These are phyloP conservation scores for Spergularia bocconei DNA, from an alignment of 148 eudicot species.

Conservation along the genomic window DNA sequence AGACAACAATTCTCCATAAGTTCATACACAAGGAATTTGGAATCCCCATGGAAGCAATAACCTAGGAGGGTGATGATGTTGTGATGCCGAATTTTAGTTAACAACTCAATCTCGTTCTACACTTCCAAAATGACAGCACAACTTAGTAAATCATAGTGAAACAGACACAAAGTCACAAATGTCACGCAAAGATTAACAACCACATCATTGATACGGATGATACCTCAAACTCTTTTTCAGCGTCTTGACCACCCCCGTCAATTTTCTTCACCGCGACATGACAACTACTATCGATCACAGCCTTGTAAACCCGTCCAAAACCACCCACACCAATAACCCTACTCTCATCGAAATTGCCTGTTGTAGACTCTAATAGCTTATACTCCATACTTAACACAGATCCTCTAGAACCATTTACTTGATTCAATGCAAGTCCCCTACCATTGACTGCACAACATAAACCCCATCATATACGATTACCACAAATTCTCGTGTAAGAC, in stretches of 20 bases:
- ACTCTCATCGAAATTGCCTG: constrained; percentile 40
- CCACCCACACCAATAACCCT: constrained; percentile 57
- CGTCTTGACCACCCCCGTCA: constrained; percentile 45
- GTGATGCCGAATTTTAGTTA: constrained; percentile 59
- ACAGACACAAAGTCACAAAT: constrained; percentile 10
- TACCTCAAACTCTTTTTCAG: constrained; percentile 59
- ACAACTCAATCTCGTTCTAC: constrained; percentile 59
- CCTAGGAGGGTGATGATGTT: constrained; percentile 57
- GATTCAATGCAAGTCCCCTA: constrained; percentile 29
- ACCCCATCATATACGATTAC: constrained; percentile 6
- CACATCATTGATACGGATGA: not conserved
- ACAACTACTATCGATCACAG: constrained; percentile 38
- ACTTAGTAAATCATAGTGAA: not conserved
- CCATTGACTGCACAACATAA: constrained; percentile 24
- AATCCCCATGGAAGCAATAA: constrained; percentile 54
- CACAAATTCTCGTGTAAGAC: not conserved
- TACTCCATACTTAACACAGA: constrained; percentile 45
- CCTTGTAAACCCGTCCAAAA: constrained; percentile 65
- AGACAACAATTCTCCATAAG: constrained; percentile 63
- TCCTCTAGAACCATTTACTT: constrained; percentile 35
- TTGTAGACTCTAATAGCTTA: constrained; percentile 50
- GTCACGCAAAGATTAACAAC: not conserved
- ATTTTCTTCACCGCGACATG: constrained; percentile 57
- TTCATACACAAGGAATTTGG: constrained; percentile 54
- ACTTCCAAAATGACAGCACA: constrained; percentile 15